These are phyloP conservation scores for Magnusiomyces paraingens DNA, from an alignment of 1,139 yeast genomes.

Conservation along the genomic window DNA sequence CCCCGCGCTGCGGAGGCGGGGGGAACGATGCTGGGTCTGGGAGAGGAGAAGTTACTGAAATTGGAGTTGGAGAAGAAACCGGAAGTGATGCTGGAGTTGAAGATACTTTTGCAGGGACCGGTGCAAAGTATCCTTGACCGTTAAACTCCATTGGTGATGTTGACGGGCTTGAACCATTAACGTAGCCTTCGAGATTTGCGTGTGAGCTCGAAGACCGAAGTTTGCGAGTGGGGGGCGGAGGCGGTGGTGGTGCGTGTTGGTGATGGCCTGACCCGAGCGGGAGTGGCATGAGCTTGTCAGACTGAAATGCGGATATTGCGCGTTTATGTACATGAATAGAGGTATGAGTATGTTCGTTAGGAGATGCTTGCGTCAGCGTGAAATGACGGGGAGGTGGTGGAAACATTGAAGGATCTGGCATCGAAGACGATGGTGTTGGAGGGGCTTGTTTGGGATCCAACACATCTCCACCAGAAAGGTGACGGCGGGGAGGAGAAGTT, in stretches of 20 bases:
- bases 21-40: slow-evolving; percentile 10
- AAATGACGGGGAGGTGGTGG: slow-evolving; percentile 1
- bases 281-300: neutral
- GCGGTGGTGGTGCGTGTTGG: slow-evolving; percentile 18
- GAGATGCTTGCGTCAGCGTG: slow-evolving; percentile 1
- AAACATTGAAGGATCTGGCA: slow-evolving; percentile 11
- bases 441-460: neutral
- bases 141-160: neutral
- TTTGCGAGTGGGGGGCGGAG: slow-evolving; percentile 21
- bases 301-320: slow-evolving; percentile 6
- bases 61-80: neutral
- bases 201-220: slow-evolving; percentile 10
- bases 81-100: neutral
- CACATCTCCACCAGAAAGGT: neutral
- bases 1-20: slow-evolving; percentile 15
- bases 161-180: neutral
- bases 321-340: neutral
- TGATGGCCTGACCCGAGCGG: slow-evolving; percentile 3
- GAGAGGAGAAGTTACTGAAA: neutral
- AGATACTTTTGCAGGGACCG: neutral
- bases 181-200: neutral
- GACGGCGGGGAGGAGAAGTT: slow-evolving; percentile 8
- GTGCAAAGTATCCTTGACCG: slow-evolving; percentile 3
- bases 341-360: neutral
- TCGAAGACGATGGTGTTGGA: neutral